phyloP scores from a whole-genome alignment of 768 basidiomycete genomes.

The Porphyrellus cyaneotinctus region DNA sequence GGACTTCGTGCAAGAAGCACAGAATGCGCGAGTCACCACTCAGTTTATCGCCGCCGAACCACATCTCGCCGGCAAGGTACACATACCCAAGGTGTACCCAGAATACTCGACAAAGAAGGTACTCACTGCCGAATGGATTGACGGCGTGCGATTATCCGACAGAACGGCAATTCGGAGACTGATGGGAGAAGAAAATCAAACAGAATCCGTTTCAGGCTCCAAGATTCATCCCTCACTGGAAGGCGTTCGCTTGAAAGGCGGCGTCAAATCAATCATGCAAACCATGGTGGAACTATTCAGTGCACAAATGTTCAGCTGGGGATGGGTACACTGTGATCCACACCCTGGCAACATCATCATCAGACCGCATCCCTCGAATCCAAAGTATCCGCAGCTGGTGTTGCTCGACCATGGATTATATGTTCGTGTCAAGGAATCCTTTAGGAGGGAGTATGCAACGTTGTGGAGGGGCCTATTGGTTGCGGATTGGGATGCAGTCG shows the following conservation, averaged over 20 bases:
- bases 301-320: constrained; percentile 89
- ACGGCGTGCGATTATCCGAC: constrained; percentile 70
- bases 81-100: constrained; percentile 73
- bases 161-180: constrained; percentile 50
- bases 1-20: constrained; percentile 75
- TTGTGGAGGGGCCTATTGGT: constrained; percentile 69
- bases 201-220: not conserved
- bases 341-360: constrained; percentile 79
- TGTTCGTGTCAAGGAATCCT: constrained; percentile 61
- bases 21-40: constrained; percentile 70
- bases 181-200: constrained; percentile 47
- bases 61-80: constrained; percentile 60
- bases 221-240: constrained; percentile 10
- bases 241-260: constrained; percentile 48
- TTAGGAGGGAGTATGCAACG: constrained; percentile 70
- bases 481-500: constrained; percentile 51
- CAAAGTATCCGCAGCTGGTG: constrained; percentile 55
- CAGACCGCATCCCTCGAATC: constrained; percentile 39
- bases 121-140: constrained; percentile 84
- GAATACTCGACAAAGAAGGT: constrained; percentile 72
- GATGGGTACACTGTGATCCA: constrained; percentile 80
- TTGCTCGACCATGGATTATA: constrained; percentile 93
- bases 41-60: constrained; percentile 68
- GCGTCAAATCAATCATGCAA: constrained; percentile 67
- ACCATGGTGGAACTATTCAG: constrained; percentile 85